Conservation (phyloP, 2,329 filamentous ascomycete genomes). For the Apiospora koreana region DNA sequence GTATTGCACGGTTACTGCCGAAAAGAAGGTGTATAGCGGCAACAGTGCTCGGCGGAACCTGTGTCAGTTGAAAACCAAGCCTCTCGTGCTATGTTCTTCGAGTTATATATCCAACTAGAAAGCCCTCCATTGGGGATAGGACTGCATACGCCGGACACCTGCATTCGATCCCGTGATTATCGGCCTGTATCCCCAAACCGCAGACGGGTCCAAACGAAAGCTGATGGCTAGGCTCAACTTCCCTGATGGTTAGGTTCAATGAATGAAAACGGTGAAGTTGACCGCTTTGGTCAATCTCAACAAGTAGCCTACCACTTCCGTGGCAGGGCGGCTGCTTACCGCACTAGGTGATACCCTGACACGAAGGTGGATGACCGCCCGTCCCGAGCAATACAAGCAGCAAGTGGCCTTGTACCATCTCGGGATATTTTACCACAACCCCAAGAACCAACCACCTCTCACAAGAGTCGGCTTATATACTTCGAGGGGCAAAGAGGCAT, state of each 20-base stretch:
- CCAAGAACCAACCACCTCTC: slow-evolving; percentile 3
- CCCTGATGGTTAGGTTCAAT: background rate
- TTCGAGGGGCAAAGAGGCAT: background rate
- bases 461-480: background rate
- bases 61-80: background rate
- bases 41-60: background rate
- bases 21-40: slow-evolving; percentile 11
- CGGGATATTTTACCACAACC: slow-evolving; percentile 11
- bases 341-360: background rate
- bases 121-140: background rate
- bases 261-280: slow-evolving; percentile 13
- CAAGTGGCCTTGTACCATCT: slow-evolving; percentile 6
- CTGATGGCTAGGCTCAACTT: slow-evolving; percentile 2
- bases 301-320: slow-evolving; percentile 5
- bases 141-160: slow-evolving; percentile 6
- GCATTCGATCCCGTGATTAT: slow-evolving; percentile 12
- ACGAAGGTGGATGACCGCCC: slow-evolving; percentile 11
- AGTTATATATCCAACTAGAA: background rate
- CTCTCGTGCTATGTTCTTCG: background rate
- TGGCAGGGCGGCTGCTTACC: background rate
- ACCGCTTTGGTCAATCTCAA: slow-evolving; percentile 15
- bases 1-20: slow-evolving; percentile 12
- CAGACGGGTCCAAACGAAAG: slow-evolving; percentile 10
- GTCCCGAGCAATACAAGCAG: slow-evolving; percentile 7
- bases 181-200: background rate